phyloP scores from a whole-genome alignment of 2,329 filamentous ascomycete genomes.

The Sordariomycetes sp. region DNA sequence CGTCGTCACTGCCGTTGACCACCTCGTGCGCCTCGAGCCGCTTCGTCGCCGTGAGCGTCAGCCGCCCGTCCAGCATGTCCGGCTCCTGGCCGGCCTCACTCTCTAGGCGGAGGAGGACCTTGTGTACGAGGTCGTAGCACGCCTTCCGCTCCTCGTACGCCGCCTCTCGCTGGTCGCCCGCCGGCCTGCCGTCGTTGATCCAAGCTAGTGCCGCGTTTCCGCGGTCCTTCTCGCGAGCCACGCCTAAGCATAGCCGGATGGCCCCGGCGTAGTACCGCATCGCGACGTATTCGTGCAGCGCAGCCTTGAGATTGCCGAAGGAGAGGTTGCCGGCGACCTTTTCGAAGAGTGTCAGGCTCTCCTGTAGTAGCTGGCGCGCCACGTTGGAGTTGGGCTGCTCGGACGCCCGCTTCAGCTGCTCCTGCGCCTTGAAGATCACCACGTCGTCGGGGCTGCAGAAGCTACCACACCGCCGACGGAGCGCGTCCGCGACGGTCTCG shows the following conservation, averaged over 20 bases:
- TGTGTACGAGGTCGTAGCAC: constrained; percentile 82
- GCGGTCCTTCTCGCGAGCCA: constrained; percentile 76
- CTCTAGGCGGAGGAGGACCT: constrained; percentile 71
- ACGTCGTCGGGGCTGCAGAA: constrained; percentile 98
- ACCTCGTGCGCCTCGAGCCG: constrained; percentile 82
- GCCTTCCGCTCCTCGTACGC: constrained; percentile 61
- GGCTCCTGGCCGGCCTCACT: constrained; percentile 56
- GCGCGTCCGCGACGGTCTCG: constrained; percentile 91
- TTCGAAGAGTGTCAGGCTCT: constrained; percentile 80
- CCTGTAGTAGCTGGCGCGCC: constrained; percentile 71
- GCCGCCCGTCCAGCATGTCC: constrained; percentile 66
- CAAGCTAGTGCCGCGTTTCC: constrained; percentile 78
- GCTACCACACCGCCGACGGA: constrained; percentile 83
- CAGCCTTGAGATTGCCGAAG: constrained; percentile 67
- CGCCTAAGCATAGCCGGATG: constrained; percentile 74
- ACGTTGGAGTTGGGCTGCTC: constrained; percentile 71
- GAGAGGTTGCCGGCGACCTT: constrained; percentile 78
- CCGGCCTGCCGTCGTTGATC: constrained; percentile 73
- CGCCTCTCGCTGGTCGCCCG: constrained; percentile 55
- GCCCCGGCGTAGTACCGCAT: constrained; percentile 91
- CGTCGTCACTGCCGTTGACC: constrained; percentile 78
- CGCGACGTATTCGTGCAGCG: constrained; percentile 66
- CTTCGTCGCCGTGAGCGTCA: constrained; percentile 66
- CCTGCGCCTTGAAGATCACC: constrained; percentile 95
- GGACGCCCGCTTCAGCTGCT: constrained; percentile 79